A percentile compares a stretch with the other conserved stretches of the same genome.
These are phyloP conservation scores for Ceratocystis colombiana DNA, from an alignment of 2,329 filamentous ascomycete genomes.

Conservation along the genomic window DNA sequence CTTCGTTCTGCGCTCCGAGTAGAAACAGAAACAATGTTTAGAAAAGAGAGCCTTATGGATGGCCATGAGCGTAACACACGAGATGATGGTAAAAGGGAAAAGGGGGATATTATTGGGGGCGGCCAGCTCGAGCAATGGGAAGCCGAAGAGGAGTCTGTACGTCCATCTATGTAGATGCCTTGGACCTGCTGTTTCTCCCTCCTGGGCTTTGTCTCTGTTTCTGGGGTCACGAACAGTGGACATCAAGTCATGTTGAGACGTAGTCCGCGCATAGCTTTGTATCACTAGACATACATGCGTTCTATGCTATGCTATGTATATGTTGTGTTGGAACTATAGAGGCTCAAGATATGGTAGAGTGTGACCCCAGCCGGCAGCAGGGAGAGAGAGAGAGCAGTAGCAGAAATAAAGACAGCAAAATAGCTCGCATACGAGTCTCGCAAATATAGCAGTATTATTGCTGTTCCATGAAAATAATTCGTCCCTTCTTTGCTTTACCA, in stretches of 20 bases:
- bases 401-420: neutral
- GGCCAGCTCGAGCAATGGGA: neutral
- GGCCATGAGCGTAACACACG: neutral
- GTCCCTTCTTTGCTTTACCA: conserved; percentile 5
- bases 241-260: neutral
- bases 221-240: neutral
- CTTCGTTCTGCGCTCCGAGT: neutral
- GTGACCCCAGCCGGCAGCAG: neutral
- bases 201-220: neutral
- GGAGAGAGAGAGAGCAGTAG: neutral
- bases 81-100: too few species aligned
- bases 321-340: too few species aligned
- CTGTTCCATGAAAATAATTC: neutral
- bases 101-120: too few species aligned
- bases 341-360: too few species aligned
- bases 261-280: neutral
- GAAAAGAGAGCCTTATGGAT: neutral
- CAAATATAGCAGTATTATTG: neutral
- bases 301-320: neutral
- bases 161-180: too few species aligned
- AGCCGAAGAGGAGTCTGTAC: neutral
- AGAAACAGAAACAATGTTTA: conserved; percentile 16
- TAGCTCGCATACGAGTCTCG: neutral
- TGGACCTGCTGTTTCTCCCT: too few species aligned
- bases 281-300: neutral